Evolutionary conservation across 108 stramenopile species (phyloP), one percentile per base, ranked within the genome.

Genomic region (Pseudonitzschia multiseries): DNA sequence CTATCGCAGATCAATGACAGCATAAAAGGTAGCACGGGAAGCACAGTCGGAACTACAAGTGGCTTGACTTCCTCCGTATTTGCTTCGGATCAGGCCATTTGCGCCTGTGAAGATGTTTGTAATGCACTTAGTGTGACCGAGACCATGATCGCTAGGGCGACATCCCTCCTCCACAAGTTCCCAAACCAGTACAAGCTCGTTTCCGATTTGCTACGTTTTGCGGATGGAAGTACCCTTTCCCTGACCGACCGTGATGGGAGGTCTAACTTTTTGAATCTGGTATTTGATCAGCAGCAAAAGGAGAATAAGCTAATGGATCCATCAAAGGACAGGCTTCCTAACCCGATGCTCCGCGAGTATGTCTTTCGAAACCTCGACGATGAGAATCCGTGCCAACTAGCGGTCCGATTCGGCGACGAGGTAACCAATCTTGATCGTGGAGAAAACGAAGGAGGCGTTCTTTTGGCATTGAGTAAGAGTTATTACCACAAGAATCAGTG

Each of bases 21-120:
- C 1, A 18, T 46, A 48, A 14, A 42, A 27, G 13, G 73, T n/a
- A 41, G 59, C n/a, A 64, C 52, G 27, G 59, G 62, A 24, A 60
- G 46, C 48, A 80, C 24, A 52, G 82, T 43, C 48, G 65, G 46
- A 26, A 65, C 31, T 33, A 62, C 61, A 62, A 33, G n/a, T 15
- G 29, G n/a, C 18, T 13, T 62, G 61, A 70, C 66, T 46, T 72
- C 80, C 71, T 81, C 59, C 68, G 77, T 62, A 54, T 82, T 83
- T 44, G 74, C 86, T 31, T 87, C 89, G 13, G 72, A 73, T 43
- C 81, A 81, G 48, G 78, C 92, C 31, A 82, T 93, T 18, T 43
- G 64, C 28, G 85, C 87, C 13, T 95, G 94, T 69, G 94, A 93
- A 78, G 85, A 81, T 9, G 90, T 86, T 2, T 95, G 94, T 73